phyloP scores from a whole-genome alignment of 2,329 filamentous ascomycete species.

The Apiospora phragmitis region DNA sequence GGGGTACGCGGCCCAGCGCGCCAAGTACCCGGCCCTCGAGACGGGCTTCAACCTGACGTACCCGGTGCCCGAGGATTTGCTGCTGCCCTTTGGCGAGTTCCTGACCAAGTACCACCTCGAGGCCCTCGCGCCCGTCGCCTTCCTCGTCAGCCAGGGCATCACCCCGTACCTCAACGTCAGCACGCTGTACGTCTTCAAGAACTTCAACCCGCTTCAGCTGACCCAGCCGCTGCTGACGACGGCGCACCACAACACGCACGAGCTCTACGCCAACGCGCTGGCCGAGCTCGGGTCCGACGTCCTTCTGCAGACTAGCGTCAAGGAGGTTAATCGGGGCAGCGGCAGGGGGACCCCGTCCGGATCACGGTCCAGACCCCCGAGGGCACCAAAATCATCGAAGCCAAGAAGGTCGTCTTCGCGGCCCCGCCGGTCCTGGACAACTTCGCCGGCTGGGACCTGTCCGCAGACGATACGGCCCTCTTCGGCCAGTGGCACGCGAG shows the following conservation, averaged over 20 bases:
- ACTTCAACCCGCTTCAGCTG: background rate
- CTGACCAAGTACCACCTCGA: background rate
- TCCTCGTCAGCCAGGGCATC: background rate
- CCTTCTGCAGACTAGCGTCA: background rate
- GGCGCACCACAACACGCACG: background rate
- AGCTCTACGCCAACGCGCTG: background rate
- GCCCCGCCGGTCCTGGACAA: background rate
- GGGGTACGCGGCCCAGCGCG: background rate
- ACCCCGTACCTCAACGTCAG: background rate
- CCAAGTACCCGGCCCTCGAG: conserved; percentile 7
- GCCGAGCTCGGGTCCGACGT: background rate
- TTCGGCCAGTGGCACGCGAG: background rate
- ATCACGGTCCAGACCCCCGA: background rate
- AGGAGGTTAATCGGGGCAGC: background rate
- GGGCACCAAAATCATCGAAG: background rate
- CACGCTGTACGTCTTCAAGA: conserved; percentile 2
- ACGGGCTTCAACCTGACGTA: background rate
- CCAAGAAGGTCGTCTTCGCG: background rate
- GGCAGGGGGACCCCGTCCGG: background rate
- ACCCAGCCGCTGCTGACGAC: background rate
- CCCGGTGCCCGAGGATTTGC: background rate
- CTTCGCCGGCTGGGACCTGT: background rate
- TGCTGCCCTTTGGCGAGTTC: conserved; percentile 1
- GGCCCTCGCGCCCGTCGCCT: background rate
- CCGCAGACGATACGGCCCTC: background rate